phyloP scores from a whole-genome alignment of 306 rosid species.

The Sophora flavescens region DNA sequence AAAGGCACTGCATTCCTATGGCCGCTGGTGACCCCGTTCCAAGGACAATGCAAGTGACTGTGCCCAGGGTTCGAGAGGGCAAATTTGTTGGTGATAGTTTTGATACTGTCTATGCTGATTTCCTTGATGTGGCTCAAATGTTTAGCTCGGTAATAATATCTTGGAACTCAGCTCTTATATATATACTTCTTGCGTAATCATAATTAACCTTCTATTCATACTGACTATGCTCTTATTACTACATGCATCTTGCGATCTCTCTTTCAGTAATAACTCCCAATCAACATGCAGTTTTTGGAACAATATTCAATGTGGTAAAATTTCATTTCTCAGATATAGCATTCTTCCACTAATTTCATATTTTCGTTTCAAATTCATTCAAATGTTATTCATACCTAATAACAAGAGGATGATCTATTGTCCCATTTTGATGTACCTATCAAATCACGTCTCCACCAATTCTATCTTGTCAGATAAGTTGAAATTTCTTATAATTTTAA shows the following conservation, averaged over 20 bases:
- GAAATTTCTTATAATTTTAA: too few species aligned
- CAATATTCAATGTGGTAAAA: slow-evolving; percentile 41
- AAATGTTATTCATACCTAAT: too few species aligned
- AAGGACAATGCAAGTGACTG: not conserved
- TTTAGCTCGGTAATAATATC: slow-evolving; percentile 25
- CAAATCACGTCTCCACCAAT: too few species aligned
- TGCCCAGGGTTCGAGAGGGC: slow-evolving; percentile 34
- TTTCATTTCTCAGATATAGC: not conserved
- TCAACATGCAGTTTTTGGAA: slow-evolving; percentile 34
- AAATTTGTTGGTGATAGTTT: not conserved
- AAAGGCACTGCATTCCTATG: slow-evolving; percentile 47
- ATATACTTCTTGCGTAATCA: not conserved
- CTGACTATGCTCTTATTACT: slow-evolving; percentile 15
- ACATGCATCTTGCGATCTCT: slow-evolving; percentile 30
- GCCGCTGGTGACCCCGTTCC: slow-evolving; percentile 28
- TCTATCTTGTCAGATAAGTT: too few species aligned
- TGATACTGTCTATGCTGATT: not conserved
- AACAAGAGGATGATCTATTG: too few species aligned
- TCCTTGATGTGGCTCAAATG: slow-evolving; percentile 3
- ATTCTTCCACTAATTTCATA: not conserved
- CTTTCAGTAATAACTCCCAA: slow-evolving; percentile 41
- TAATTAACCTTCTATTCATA: not conserved
- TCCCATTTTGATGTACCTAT: too few species aligned
- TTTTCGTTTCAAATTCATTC: not conserved
- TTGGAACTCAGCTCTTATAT: not conserved